Evolutionary conservation across 225 moss, liverwort and hornwort genomes (phyloP), one percentile per base, ranked within the genome.

Genomic region (Polytrichum formosum): DNA sequence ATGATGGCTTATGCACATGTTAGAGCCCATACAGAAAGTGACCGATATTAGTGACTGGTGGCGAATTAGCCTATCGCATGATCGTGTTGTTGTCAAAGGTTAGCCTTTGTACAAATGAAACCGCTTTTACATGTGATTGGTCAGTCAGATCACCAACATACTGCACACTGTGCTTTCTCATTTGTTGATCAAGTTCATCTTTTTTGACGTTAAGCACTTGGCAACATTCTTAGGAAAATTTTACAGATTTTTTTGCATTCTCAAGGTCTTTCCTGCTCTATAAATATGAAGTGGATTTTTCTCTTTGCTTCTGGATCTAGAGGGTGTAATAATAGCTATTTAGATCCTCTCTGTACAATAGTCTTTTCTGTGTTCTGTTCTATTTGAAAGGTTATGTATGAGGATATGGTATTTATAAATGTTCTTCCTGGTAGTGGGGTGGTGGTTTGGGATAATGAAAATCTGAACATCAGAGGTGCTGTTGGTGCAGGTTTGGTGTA

Each of bases 401-500:
- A 16, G 4, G 3, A 46, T 46, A 16, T 46, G 46, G 1, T 16
- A 46, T 46, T 46, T 4, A 9, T 0, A 46, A 23, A 46, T 46
- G 4, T 46, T 46, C 13, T 46, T 46, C 46, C 46, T 13, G 16
- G 46, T 46, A 46, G 46, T 46, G 46, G 4, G 46, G 16, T 46
- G 46, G 46, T 16, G 3, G 46, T 16, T 0, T 13, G 0, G 13
- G 46, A 46, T 46, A 4, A 46, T 46, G 46, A 16, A 46, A 46
- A 46, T 46, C 46, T 46, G 16, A 46, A 46, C 6, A 9, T 46
- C 16, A 46, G 53, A 53, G 78, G 54, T 60, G 60, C 8, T 5
- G n/a, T 55, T 60, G 27, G 55, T 77, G 82, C 75, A 88, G 87
- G 87, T 56, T 75, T 88, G 56, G 82, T 88, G 2, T 88, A 84